Conservation (phyloP, 129 eudicot species). For the Scalesia atractyloides region DNA sequence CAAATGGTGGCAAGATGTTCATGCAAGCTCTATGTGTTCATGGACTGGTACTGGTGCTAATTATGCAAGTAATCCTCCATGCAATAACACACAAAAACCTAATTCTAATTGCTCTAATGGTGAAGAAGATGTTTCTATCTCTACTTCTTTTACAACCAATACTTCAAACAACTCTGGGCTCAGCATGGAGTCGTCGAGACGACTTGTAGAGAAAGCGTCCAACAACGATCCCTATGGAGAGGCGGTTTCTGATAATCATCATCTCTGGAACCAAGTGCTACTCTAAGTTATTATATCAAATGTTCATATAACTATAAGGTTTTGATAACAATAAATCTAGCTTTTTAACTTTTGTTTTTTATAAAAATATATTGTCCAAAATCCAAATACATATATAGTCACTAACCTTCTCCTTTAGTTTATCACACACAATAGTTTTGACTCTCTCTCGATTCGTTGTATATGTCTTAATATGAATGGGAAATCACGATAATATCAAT, state of each 20-base stretch:
- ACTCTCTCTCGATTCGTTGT: neutral
- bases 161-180: slow-evolving; percentile 56
- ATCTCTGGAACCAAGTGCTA: slow-evolving; percentile 58
- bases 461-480: no score
- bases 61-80: slow-evolving; percentile 30
- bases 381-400: neutral
- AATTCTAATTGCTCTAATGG: slow-evolving; percentile 53
- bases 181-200: slow-evolving; percentile 51
- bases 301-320: neutral
- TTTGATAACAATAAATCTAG: neutral
- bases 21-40: slow-evolving; percentile 41
- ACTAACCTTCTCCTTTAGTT: neutral
- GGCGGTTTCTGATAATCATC: slow-evolving; percentile 61
- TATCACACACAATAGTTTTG: neutral
- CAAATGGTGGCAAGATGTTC: slow-evolving; percentile 64
- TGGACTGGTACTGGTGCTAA: slow-evolving; percentile 39
- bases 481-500: no score
- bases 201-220: slow-evolving; percentile 42
- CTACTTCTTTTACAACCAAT: slow-evolving; percentile 46
- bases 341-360: neutral
- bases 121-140: slow-evolving; percentile 55
- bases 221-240: slow-evolving; percentile 52
- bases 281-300: slow-evolving; percentile 40
- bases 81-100: slow-evolving; percentile 31
- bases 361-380: neutral